Percentiles rank a stretch among this genome's conserved stretches.
These are phyloP conservation scores for Colletotrichum paranaense DNA, from an alignment of 2,329 filamentous ascomycete species.

Conservation along the genomic window DNA sequence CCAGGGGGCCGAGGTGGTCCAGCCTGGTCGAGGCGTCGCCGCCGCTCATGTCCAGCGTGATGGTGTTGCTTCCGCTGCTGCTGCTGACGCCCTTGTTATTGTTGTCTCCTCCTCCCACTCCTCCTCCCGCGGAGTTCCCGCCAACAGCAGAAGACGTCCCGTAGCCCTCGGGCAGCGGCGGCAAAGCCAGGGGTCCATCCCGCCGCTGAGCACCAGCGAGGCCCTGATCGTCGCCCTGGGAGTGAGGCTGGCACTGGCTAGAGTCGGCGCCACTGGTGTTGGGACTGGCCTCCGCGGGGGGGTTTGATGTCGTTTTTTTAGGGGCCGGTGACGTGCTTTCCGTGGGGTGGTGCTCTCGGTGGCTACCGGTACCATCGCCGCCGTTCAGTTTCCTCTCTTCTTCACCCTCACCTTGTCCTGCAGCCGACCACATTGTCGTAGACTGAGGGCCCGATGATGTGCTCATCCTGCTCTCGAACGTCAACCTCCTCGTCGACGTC, in stretches of 20 bases:
- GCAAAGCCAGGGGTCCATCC: constrained; percentile 28
- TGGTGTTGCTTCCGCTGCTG: constrained; percentile 13
- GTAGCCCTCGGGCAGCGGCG: constrained; percentile 29
- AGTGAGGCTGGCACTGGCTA: constrained; percentile 28
- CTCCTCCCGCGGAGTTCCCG: constrained; percentile 6
- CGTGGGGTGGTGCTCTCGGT: constrained; percentile 32
- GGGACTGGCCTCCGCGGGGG: constrained; percentile 12
- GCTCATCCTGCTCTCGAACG: constrained; percentile 18
- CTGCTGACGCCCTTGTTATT: neutral
- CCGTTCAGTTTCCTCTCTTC: neutral
- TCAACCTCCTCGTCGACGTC: constrained; percentile 7
- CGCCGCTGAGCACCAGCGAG: neutral
- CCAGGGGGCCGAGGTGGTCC: constrained; percentile 77
- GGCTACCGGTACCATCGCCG: neutral
- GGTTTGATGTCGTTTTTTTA: constrained; percentile 31
- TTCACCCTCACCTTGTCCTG: neutral
- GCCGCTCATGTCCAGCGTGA: constrained; percentile 47
- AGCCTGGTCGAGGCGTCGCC: constrained; percentile 61
- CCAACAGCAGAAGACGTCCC: neutral
- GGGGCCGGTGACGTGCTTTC: constrained; percentile 35
- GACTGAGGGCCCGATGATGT: constrained; percentile 30
- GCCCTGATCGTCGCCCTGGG: neutral
- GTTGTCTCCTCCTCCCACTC: neutral
- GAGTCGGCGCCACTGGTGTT: constrained; percentile 12
- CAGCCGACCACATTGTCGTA: neutral